Evolutionary conservation across 352 stramenopile genomes (phyloP).

Genomic region (Phytophthora kernoviae): DNA sequence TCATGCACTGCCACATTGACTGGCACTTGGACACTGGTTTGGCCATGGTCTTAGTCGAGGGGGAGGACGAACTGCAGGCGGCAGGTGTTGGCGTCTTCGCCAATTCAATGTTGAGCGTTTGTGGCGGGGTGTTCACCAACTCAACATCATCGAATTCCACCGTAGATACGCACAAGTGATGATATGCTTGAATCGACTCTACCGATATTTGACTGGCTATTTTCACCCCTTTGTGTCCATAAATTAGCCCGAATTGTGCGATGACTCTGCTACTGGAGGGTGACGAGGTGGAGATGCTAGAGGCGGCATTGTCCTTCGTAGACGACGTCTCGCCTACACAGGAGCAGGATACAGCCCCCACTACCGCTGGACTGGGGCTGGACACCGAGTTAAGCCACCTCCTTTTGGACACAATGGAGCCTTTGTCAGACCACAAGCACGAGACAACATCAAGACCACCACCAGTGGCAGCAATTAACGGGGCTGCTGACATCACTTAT

Average conservation of each 20-base stretch:
- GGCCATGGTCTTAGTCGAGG: slow-evolving; percentile 31
- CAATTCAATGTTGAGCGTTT: slow-evolving; percentile 29
- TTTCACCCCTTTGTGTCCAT: not conserved
- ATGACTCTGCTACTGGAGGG: not conserved
- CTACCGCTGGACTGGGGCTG: not conserved
- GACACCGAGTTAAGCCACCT: not conserved
- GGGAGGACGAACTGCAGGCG: slow-evolving; percentile 18
- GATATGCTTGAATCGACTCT: too few relatives aligned
- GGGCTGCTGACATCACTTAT: too few relatives aligned
- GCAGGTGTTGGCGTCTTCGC: slow-evolving; percentile 19
- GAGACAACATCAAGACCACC: too few relatives aligned
- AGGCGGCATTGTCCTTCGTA: not conserved
- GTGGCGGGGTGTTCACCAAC: slow-evolving; percentile 17
- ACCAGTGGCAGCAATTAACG: too few relatives aligned
- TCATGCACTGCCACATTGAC: slow-evolving; percentile 49
- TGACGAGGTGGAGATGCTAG: not conserved
- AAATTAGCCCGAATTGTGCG: not conserved
- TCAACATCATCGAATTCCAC: slow-evolving; percentile 27
- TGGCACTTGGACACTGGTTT: slow-evolving; percentile 38
- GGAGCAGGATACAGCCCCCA: not conserved
- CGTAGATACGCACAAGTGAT: slow-evolving; percentile 7
- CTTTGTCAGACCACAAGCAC: not conserved
- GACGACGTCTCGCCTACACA: not conserved
- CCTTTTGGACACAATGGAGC: not conserved
- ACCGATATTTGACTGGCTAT: not conserved